Evolutionary conservation across 805 yeast genomes (phyloP), one percentile per base, ranked within the genome.

Genomic region (Teunomyces lycoperdinae): DNA sequence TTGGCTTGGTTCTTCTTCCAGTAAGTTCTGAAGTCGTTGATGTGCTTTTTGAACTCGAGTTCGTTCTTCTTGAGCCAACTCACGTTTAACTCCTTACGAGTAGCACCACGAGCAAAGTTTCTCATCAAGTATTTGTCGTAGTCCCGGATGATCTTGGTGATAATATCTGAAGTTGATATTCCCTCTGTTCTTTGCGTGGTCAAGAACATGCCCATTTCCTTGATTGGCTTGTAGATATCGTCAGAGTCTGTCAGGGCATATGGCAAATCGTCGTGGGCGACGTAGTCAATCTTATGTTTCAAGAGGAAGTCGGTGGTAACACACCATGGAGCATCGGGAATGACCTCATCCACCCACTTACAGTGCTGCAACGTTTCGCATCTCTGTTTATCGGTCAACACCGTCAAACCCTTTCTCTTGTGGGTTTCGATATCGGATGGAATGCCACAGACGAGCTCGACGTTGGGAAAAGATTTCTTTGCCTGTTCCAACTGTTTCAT

Each of bases 401-500:
- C 99, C 0, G 99, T 94, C 54, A 94, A 71, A 1, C 99, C 99
- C 64, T 94, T 94, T 51, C 91, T 76, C 56, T 84, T 86, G 70
- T 94, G 98, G 2, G 98, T 92, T 58, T 88, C 90, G 44, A 79
- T 76, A 64, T 94, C 99, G 43, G 87, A 83, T 11, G 98, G 97
- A 16, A 92, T 79, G 42, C 99, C 99, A 58, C 92, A 89, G 26
- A 94, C 90, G 59, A 94, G 76, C 48, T 81, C 78, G 29, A 87
- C 96, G 58, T 89, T 89, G 9, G 88, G 86, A 52, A 94, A 83
- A 11, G 96, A 81, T 65, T 92, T 91, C 60, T 94, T 92, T 58
- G 98, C 92, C 70, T 94, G 99, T 63, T 94, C 98, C 58, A 94
- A 76, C 67, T 94, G 99, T 62, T 90, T 83, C 99, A 94, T 94